A percentile compares a stretch with the other conserved stretches of the same genome.
These are phyloP conservation scores for Aegilops bicornis DNA, from an alignment of 176 grass and related monocot species.

Conservation along the genomic window DNA sequence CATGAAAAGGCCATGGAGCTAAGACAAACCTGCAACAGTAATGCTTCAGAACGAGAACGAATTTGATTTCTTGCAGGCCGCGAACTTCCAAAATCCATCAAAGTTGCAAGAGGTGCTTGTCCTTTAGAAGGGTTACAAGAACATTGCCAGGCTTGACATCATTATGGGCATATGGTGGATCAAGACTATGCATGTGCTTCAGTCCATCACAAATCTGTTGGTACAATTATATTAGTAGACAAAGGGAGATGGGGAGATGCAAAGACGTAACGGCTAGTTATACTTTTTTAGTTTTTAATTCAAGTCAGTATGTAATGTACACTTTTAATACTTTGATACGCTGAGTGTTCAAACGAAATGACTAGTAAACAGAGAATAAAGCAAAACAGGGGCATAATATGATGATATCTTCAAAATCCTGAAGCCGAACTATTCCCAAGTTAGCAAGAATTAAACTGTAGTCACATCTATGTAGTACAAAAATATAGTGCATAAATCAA, in stretches of 20 bases:
- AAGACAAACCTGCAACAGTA: slow-evolving; percentile 69
- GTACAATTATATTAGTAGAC: slow-evolving; percentile 20
- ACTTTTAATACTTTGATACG: background rate
- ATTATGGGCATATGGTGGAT: slow-evolving; percentile 95
- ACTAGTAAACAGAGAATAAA: background rate
- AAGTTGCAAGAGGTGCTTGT: slow-evolving; percentile 68
- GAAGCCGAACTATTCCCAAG: background rate
- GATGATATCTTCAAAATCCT: slow-evolving; percentile 1
- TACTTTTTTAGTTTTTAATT: background rate
- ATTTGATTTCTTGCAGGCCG: slow-evolving; percentile 79
- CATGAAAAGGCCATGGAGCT: slow-evolving; percentile 9
- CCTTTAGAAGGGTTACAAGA: slow-evolving; percentile 76
- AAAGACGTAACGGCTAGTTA: background rate
- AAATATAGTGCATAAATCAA: background rate
- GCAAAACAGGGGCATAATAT: background rate
- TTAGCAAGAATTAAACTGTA: background rate
- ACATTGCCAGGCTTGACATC: slow-evolving; percentile 96
- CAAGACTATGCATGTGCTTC: slow-evolving; percentile 92
- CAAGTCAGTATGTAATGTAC: background rate
- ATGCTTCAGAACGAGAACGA: slow-evolving; percentile 77
- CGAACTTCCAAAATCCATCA: slow-evolving; percentile 99
- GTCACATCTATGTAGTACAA: background rate
- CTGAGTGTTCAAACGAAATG: background rate
- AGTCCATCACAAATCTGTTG: slow-evolving; percentile 82
- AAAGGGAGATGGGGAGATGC: background rate